Base-by-base conservation (phyloP, 495 filamentous ascomycete genomes). In the Amniculicola lignicola region DNA sequence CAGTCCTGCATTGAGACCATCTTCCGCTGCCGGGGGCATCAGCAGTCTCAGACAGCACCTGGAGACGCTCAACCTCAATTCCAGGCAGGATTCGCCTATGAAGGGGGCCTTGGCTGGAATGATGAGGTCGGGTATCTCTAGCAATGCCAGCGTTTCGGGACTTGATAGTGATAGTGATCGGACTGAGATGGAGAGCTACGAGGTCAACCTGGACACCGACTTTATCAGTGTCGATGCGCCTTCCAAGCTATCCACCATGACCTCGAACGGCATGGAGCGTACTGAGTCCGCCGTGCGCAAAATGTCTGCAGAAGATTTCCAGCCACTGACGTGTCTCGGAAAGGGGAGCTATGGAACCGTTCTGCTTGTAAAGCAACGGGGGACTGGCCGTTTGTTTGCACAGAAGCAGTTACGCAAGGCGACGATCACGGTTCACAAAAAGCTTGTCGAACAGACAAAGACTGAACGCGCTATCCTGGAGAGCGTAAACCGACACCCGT, bases 361-460 rank as follows among this genome's bases (percentile, higher is more conserved):
- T 12, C 67, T 95, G 38, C 79, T 98, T 10, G 93, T 98, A 56
- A 92, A 89, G 66, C 90, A 98, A 68, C 80, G 77, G 31, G 67
- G 82, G 16, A 96, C 91, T 0, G 91, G 91, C 15, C 87, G 89
- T 37, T 81, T 98, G 2, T 98, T 87, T 66, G 94, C 93, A 1
- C 93, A 98, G 75, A 98, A 98, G 74, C 94, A 97, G 74, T 91
- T 98, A 73, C 88, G 90, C 66, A 98, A 98, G 69, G 93, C 93
- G 0, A 92, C 89, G 0, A 72, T 97, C 36, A 86, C 88, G 4
- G 88, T 96, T 10, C 88, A 93, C 70, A 96, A 96, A 75, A 87
- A 87, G 59, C 77, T 96, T 11, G 78, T 97, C 35, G 93, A 96
- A 73, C 93, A 98, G 69, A 96, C 93, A 33, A 94, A 94, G 76